These are phyloP conservation scores for Athelia psychrophila DNA, from an alignment of 1,284 basidiomycete genomes.

Conservation along the genomic window DNA sequence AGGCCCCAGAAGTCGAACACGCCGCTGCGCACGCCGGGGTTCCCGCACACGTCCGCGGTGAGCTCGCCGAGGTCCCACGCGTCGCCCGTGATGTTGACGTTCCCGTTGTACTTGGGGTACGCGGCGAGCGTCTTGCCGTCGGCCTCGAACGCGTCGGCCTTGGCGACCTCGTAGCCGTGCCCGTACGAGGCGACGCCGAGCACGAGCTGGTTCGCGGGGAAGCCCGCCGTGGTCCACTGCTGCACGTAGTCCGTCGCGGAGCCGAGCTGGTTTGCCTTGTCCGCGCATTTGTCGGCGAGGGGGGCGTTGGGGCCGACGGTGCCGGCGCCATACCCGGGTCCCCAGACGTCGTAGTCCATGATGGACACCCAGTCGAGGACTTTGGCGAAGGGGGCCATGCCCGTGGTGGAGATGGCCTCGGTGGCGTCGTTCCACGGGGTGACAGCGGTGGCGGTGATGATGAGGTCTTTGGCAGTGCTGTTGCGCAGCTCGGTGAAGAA, in stretches of 20 bases:
- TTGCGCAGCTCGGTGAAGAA: slow-evolving; percentile 75
- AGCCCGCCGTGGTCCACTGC: slow-evolving; percentile 75
- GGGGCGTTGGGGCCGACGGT: slow-evolving; percentile 79
- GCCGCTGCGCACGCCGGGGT: slow-evolving; percentile 35
- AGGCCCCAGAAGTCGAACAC: slow-evolving; percentile 62
- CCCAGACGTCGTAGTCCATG: slow-evolving; percentile 88
- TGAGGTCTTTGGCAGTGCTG: slow-evolving; percentile 53
- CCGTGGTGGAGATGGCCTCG: slow-evolving; percentile 51
- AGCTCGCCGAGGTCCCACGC: slow-evolving; percentile 45
- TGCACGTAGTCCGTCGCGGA: slow-evolving; percentile 74
- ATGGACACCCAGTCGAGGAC: slow-evolving; percentile 77
- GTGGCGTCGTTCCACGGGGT: slow-evolving; percentile 64
- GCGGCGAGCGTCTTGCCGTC: slow-evolving; percentile 29
- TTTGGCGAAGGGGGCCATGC: slow-evolving; percentile 71
- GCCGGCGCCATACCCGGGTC: slow-evolving; percentile 55
- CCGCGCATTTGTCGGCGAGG: slow-evolving; percentile 72
- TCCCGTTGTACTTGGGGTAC: slow-evolving; percentile 50
- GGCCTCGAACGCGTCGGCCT: slow-evolving; percentile 35
- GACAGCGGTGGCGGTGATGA: slow-evolving; percentile 74
- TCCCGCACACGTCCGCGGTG: slow-evolving; percentile 54
- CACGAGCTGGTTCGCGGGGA: slow-evolving; percentile 76
- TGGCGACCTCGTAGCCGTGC: slow-evolving; percentile 51
- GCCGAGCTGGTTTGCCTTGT: slow-evolving; percentile 57
- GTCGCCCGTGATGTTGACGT: slow-evolving; percentile 47
- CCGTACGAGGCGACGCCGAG: slow-evolving; percentile 83